phyloP scores from a whole-genome alignment of 495 filamentous ascomycete species.

The Podospora tetraspora region DNA sequence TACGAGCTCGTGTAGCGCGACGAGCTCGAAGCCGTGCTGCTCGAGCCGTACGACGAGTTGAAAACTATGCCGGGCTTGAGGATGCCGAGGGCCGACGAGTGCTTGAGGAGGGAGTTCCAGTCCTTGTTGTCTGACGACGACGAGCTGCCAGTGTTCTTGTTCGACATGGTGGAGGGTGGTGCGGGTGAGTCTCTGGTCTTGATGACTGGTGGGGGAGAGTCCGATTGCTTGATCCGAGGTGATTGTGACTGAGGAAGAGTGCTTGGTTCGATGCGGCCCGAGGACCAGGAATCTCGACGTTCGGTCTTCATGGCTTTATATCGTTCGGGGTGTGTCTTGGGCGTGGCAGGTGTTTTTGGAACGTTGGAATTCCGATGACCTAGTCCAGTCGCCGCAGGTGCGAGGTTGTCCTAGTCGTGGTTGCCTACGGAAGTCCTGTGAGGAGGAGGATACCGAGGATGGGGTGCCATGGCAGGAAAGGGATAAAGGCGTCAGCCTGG shows the following conservation, averaged over 20 bases:
- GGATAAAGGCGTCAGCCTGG: not conserved
- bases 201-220: conserved; percentile 8
- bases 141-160: conserved; percentile 3
- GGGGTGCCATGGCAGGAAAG: not conserved
- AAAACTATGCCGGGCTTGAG: conserved; percentile 24
- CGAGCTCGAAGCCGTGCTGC: not conserved
- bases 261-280: conserved; percentile 3
- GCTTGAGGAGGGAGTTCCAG: conserved; percentile 24
- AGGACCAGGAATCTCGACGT: conserved; percentile 12
- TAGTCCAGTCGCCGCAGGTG: not conserved
- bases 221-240: conserved; percentile 12
- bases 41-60: conserved; percentile 6
- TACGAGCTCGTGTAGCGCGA: conserved; percentile 6
- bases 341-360: not conserved
- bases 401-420: not conserved
- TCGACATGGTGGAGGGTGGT: conserved; percentile 3
- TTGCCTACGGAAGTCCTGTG: not conserved
- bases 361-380: not conserved
- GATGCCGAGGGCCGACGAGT: conserved; percentile 24
- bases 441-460: not conserved
- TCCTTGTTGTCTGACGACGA: conserved; percentile 12
- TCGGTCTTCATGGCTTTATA: conserved; percentile 15
- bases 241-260: not conserved
- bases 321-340: not conserved
- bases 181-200: conserved; percentile 10